phyloP scores from a whole-genome alignment of 2,329 filamentous ascomycete species.

The Calonectria crousiana region DNA sequence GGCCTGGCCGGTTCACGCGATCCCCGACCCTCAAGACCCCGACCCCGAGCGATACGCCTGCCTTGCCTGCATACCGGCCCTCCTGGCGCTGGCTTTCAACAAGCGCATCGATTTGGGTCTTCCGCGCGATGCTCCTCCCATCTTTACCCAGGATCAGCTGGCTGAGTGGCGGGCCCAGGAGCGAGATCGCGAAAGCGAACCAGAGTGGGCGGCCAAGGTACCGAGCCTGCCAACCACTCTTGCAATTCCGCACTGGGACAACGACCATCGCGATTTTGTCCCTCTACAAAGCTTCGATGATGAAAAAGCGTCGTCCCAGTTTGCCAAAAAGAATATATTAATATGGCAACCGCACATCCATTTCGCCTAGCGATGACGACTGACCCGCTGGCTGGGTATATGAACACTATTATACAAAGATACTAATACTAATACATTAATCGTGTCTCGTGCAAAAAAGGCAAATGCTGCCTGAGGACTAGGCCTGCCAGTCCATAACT shows the following conservation, averaged over 20 bases:
- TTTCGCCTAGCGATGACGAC: constrained; percentile 12
- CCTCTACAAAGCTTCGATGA: constrained; percentile 12
- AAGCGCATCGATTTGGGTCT: constrained; percentile 31
- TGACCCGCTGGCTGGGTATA: not conserved
- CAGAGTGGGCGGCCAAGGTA: constrained; percentile 25
- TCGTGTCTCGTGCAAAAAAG: not conserved
- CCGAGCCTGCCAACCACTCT: constrained; percentile 19
- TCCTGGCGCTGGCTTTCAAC: constrained; percentile 33
- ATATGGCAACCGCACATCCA: constrained; percentile 32
- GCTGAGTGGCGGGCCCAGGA: constrained; percentile 32
- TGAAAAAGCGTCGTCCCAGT: constrained; percentile 20
- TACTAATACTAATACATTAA: not conserved
- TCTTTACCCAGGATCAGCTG: constrained; percentile 32
- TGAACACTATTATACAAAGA: not conserved
- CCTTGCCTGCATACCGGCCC: constrained; percentile 33
- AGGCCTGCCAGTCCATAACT: not conserved
- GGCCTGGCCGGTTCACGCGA: constrained; percentile 28
- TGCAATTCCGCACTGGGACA: constrained; percentile 31
- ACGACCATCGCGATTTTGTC: constrained; percentile 26
- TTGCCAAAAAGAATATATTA: constrained; percentile 31
- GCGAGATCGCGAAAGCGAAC: constrained; percentile 24
- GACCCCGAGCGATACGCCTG: constrained; percentile 36
- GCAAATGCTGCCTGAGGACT: not conserved
- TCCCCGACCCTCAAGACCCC: constrained; percentile 34
- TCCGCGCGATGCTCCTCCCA: constrained; percentile 30